Base-by-base conservation (phyloP, 768 basidiomycete genomes). In the Trametes gibbosa region DNA sequence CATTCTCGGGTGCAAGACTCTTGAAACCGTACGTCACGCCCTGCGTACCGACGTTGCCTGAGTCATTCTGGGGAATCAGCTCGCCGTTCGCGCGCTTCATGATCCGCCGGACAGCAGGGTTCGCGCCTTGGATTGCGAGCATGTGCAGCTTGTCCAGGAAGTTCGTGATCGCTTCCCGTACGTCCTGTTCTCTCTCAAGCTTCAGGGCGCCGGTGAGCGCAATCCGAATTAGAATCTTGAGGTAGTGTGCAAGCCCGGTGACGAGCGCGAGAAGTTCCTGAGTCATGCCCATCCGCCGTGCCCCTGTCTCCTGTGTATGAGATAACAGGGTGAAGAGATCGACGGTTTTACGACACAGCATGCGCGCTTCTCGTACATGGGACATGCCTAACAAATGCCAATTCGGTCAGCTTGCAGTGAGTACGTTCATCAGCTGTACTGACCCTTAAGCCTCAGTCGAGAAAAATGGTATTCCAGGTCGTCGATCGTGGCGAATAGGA, bases 151-250 rank as follows among this genome's bases (percentile, higher is more conserved):
- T 91, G 68, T 95, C 93, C 60, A 99, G 82, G 77, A 97, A 97
- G 27, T 84, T 86, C 5, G 86, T 77, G 82, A 98, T 90, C 1
- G 95, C 94, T 58, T 89, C 87, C 42, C 83, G 79, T 47, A 90
- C 85, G 57, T 82, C 83, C 68, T 92, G 84, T 68, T 99, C 97
- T 58, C 95, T 81, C 74, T 99, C 97, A 32, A 99, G 81, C 75
- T 94, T 98, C 60, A 99, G 81, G 5, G 95, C 92, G 6, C 95
- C 95, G 0, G 97, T 98, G 46, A 99, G 79, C 2, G 97, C 95
- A 62, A 99, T 98, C 50, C 97, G 90, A 63, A 99, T 99, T 53
- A 99, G 85, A 74, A 99, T 98, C 79, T 99, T 99, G 70, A 99
- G 87, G 74, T 99, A 98, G 74, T 99, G 97, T 5, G 97, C 97